These are phyloP conservation scores for Magnusiomyces tetraspermus DNA, from an alignment of 1,139 yeast species.

Conservation along the genomic window DNA sequence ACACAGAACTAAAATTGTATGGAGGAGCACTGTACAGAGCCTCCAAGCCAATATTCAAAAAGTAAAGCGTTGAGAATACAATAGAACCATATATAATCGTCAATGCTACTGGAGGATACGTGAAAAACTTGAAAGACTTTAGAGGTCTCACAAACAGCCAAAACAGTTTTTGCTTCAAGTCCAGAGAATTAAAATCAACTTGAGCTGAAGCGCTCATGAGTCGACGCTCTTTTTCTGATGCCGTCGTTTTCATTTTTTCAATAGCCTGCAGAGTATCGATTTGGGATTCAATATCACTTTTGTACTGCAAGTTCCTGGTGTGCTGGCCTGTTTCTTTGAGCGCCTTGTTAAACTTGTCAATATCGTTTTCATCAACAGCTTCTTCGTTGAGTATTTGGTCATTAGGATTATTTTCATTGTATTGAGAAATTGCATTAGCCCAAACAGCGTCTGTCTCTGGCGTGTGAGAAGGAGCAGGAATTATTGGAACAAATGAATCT, in stretches of 20 bases:
- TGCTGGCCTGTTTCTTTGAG: not conserved
- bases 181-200: slow-evolving; percentile 7
- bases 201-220: not conserved
- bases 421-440: not conserved
- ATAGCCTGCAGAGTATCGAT: not conserved
- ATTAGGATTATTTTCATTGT: not conserved
- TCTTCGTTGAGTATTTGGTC: not conserved
- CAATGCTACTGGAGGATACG: slow-evolving; percentile 63
- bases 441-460: not conserved
- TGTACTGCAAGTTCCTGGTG: no score
- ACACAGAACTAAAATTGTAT: slow-evolving; percentile 55
- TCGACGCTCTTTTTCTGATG: slow-evolving; percentile 5
- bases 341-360: not conserved
- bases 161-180: slow-evolving; percentile 5
- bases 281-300: not conserved
- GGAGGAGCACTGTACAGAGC: slow-evolving; percentile 55
- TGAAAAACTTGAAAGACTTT: slow-evolving; percentile 21
- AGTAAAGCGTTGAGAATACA: slow-evolving; percentile 59
- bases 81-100: slow-evolving; percentile 58
- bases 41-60: slow-evolving; percentile 66
- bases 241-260: not conserved
- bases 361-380: not conserved
- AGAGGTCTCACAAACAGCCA: slow-evolving; percentile 31
- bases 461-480: not conserved
- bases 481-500: slow-evolving; percentile 5